These are phyloP conservation scores for Polyporus arcularius DNA, from an alignment of 768 basidiomycete genomes.

Conservation along the genomic window DNA sequence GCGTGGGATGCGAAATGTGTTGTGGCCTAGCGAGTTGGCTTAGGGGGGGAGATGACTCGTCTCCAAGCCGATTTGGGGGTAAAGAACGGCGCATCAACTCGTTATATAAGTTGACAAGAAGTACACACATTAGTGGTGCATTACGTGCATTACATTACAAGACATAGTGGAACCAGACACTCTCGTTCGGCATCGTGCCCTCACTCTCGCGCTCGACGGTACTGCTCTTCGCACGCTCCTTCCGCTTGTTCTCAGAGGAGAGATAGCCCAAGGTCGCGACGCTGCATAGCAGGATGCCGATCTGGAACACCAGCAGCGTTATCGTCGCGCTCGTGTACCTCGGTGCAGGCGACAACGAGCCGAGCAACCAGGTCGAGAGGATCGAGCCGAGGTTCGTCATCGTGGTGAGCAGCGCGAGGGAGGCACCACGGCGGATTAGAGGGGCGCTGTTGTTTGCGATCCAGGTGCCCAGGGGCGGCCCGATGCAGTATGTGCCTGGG, in stretches of 20 bases:
- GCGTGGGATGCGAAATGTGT: too few relatives aligned
- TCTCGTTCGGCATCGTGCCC: neutral
- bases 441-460: constrained; percentile 62
- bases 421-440: constrained; percentile 55
- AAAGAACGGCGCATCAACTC: too few relatives aligned
- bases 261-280: constrained; percentile 2
- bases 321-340: constrained; percentile 50
- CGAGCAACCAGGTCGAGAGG: constrained; percentile 61
- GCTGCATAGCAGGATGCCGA: constrained; percentile 31
- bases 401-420: constrained; percentile 57
- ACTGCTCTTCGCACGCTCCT: constrained; percentile 1
- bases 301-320: constrained; percentile 37
- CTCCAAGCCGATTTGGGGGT: too few relatives aligned
- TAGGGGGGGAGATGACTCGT: too few relatives aligned
- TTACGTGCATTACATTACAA: neutral
- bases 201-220: neutral
- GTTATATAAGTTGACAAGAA: neutral
- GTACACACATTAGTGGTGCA: neutral
- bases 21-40: too few relatives aligned
- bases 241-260: constrained; percentile 1
- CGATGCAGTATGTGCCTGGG: constrained; percentile 52
- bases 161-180: constrained; percentile 15
- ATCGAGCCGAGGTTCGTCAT: constrained; percentile 63
- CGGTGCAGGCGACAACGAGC: constrained; percentile 49
- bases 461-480: constrained; percentile 60